Base-by-base conservation (phyloP, 371 early-diverging fungal genomes). In the Mucor circinelloides region DNA sequence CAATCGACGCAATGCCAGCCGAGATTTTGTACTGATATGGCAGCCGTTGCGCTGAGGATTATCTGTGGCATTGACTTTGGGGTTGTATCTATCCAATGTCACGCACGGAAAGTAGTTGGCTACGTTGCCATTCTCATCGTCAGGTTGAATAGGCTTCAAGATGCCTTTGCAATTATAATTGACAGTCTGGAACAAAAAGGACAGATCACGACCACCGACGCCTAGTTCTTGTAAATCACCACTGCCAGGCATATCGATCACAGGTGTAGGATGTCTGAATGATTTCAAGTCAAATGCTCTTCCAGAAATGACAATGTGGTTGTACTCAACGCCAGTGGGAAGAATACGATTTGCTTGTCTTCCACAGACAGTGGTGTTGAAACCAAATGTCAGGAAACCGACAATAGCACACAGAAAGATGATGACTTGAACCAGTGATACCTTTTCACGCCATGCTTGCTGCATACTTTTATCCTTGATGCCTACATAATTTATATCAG, bases 401-500 rank as follows among this genome's bases (percentile, higher is more conserved):
- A 91, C 88, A 55, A 81, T 64, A 6, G 70, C 80, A 75, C 90
- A 87, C 48, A 93, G 79, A 25, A 84, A 56, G 10, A 87, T 63
- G 58, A 93, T 93, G 58, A 95, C 87, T 60, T 89, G 89, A 34
- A 90, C 90, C 12, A 95, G 78, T 0, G 93, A 83, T 1, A 96
- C 81, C 69, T 97, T 97, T 74, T 97, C 97, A 63, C 97, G 88
- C 95, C 95, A 95, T n/a, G 96, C 95, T 75, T 93, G 93, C 63
- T 89, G 92, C 75, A 91, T 85, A 3, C 75, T 73, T 42, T 82
- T 76, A 50, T 90, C 93, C 36, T 77, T 77, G 52, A 81, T 68
- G 12, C 81, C 84, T 79, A 63, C 6, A 31, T 44, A n/a, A n/a
- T n/a, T n/a, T n/a, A n/a, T n/a, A n/a, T n/a, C n/a, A n/a, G n/a